Percentiles rank a stretch among this genome's conserved stretches.
Conservation (phyloP, 192 early-diverging fungal species). For the Linnemannia hyalina region DNA sequence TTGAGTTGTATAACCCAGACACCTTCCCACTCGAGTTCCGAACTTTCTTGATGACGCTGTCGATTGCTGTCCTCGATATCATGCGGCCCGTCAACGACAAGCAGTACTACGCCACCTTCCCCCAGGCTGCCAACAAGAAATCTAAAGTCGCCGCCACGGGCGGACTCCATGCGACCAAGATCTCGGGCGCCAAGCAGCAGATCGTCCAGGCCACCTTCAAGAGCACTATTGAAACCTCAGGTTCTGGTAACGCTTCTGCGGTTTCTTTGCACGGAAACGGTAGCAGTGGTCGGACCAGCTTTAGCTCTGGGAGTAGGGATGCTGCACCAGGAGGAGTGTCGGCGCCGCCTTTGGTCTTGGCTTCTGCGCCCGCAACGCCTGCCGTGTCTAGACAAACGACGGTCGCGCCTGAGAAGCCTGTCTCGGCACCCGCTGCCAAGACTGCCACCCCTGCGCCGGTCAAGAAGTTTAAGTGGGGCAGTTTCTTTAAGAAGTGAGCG, state of each 20-base stretch:
- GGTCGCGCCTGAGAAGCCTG: not conserved
- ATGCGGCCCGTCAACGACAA: constrained; percentile 46
- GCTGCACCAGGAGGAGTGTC: not conserved
- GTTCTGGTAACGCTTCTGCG: not conserved
- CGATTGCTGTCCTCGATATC: constrained; percentile 30
- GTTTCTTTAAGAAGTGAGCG: constrained; percentile 45
- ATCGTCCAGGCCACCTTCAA: not conserved
- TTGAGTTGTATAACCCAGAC: constrained; percentile 49
- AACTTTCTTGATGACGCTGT: constrained; percentile 27
- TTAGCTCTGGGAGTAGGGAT: not conserved
- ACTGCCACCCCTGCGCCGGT: not conserved
- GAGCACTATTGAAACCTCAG: not conserved
- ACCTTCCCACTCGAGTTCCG: constrained; percentile 47
- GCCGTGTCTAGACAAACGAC: not conserved
- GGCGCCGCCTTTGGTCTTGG: not conserved
- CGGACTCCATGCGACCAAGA: constrained; percentile 9
- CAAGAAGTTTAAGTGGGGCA: constrained; percentile 46
- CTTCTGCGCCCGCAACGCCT: not conserved
- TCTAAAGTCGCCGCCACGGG: not conserved
- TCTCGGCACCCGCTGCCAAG: not conserved
- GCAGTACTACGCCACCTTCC: constrained; percentile 30
- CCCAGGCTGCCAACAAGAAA: not conserved
- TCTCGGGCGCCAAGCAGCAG: not conserved
- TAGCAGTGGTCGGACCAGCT: not conserved
- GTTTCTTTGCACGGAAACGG: not conserved